Percentiles rank a stretch among this genome's conserved stretches.
These are phyloP conservation scores for Penicillium atrosanguineum DNA, from an alignment of 495 filamentous ascomycete species.

Conservation along the genomic window DNA sequence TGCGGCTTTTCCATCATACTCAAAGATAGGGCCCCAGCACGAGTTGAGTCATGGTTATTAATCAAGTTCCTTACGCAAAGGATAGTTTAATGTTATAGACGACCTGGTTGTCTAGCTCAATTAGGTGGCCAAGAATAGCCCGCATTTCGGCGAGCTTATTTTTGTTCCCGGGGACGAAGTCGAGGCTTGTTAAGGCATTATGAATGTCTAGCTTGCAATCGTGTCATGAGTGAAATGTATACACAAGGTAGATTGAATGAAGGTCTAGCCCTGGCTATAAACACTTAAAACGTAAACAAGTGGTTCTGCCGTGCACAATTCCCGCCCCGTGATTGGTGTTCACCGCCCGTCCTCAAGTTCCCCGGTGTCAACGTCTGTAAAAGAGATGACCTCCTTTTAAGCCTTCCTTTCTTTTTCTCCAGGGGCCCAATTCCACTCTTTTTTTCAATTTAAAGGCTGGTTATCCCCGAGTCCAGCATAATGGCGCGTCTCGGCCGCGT, in stretches of 20 bases:
- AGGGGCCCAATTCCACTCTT: constrained; percentile 23
- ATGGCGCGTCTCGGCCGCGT: constrained; percentile 83
- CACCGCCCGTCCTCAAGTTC: constrained; percentile 31
- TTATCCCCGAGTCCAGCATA: constrained; percentile 16
- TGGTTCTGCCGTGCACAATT: constrained; percentile 26
- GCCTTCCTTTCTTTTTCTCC: constrained; percentile 11
- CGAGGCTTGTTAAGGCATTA: constrained; percentile 48
- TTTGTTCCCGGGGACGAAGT: constrained; percentile 95
- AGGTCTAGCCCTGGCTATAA: not conserved
- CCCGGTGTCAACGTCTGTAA: constrained; percentile 13
- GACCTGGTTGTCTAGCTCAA: constrained; percentile 67
- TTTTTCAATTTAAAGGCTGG: constrained; percentile 3
- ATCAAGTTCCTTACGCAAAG: not conserved
- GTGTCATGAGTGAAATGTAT: not conserved
- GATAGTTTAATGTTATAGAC: too few species aligned
- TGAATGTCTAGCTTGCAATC: too few species aligned
- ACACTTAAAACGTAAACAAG: constrained; percentile 11
- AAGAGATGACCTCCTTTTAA: constrained; percentile 23
- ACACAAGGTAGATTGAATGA: not conserved
- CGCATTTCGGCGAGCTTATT: constrained; percentile 89
- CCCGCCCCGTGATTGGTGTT: constrained; percentile 30
- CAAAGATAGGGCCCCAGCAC: constrained; percentile 97
- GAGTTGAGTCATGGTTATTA: not conserved
- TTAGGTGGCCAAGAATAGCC: constrained; percentile 73
- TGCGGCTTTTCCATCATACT: constrained; percentile 89